phyloP scores from a whole-genome alignment of 2,329 filamentous ascomycete species.

The Huntiella bhutanensis region DNA sequence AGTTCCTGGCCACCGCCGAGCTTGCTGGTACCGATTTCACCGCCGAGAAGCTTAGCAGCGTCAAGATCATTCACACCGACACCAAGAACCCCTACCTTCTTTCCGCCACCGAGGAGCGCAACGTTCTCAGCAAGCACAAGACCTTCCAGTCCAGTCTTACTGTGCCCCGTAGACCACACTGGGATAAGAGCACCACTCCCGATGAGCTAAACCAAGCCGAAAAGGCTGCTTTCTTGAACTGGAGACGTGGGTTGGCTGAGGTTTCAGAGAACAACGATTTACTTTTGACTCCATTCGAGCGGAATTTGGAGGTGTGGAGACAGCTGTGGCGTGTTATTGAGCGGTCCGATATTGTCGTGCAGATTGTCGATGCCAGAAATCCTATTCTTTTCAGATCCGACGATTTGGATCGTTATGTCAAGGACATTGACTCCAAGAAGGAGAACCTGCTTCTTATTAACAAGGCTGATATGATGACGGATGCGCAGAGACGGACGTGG shows the following conservation, averaged over 20 bases:
- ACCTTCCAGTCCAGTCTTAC: conserved; percentile 63
- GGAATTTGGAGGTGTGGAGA: conserved; percentile 93
- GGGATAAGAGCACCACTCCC: conserved; percentile 72
- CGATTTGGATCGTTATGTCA: conserved; percentile 84
- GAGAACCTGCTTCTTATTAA: conserved; percentile 86
- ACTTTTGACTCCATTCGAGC: conserved; percentile 93
- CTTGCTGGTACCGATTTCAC: conserved; percentile 97
- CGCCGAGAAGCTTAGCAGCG: conserved; percentile 95
- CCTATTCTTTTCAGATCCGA: conserved; percentile 86
- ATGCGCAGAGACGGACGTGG: conserved; percentile 65
- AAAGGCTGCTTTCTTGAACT: conserved; percentile 63
- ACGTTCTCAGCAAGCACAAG: conserved; percentile 61
- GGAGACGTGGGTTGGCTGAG: conserved; percentile 80
- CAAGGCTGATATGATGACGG: conserved; percentile 98
- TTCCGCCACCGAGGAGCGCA: conserved; percentile 65
- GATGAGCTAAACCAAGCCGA: conserved; percentile 64
- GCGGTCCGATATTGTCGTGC: conserved; percentile 82
- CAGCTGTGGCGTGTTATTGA: conserved; percentile 97
- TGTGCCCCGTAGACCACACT: conserved; percentile 73
- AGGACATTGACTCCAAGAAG: conserved; percentile 75
- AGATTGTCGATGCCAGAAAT: conserved; percentile 95
- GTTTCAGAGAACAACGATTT: conserved; percentile 86
- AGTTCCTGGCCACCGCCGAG: conserved; percentile 90
- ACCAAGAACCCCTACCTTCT: conserved; percentile 91
- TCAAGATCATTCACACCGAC: conserved; percentile 95